A percentile compares a stretch with the other conserved stretches of the same genome.
phyloP scores from a whole-genome alignment of 352 stramenopile species.

The Phytophthora sp. region DNA sequence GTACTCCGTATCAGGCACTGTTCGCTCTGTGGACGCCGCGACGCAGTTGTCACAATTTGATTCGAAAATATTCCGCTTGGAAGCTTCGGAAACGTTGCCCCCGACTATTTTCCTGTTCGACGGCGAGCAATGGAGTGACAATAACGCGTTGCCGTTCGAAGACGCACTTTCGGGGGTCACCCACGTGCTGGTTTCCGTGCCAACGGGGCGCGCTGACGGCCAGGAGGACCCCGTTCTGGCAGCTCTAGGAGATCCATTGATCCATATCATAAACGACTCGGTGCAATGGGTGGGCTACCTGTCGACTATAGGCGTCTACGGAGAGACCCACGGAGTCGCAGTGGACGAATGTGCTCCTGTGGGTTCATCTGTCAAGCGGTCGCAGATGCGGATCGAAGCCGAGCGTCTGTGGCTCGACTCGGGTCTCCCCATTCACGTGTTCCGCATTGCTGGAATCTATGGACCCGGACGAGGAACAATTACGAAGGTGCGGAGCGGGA shows the following conservation, averaged over 20 bases:
- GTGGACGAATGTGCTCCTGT: conserved; percentile 87
- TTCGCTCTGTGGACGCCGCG: conserved; percentile 61
- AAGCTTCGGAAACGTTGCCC: conserved; percentile 5
- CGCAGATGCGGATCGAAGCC: conserved; percentile 76
- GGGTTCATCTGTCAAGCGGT: conserved; percentile 65
- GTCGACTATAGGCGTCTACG: conserved; percentile 95
- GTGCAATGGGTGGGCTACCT: conserved; percentile 91
- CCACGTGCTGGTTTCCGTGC: conserved; percentile 82
- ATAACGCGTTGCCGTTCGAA: conserved; percentile 42
- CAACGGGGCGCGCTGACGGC: conserved; percentile 49
- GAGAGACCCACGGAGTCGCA: conserved; percentile 81
- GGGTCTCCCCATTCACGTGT: conserved; percentile 79
- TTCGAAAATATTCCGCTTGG: conserved; percentile 47
- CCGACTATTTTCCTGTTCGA: conserved; percentile 88
- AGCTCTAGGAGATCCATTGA: conserved; percentile 46
- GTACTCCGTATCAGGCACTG: conserved; percentile 76
- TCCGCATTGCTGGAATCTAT: conserved; percentile 93
- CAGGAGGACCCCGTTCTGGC: conserved; percentile 78
- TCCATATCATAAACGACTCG: conserved; percentile 46
- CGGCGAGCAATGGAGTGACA: conserved; percentile 53
- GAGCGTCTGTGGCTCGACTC: conserved; percentile 81
- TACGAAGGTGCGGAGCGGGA: conserved; percentile 74
- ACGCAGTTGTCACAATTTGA: conserved; percentile 45
- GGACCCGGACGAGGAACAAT: conserved; percentile 85
- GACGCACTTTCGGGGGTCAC: conserved; percentile 64